Conservation (phyloP, 257 asterid genomes). For the Asclepias syriaca region DNA sequence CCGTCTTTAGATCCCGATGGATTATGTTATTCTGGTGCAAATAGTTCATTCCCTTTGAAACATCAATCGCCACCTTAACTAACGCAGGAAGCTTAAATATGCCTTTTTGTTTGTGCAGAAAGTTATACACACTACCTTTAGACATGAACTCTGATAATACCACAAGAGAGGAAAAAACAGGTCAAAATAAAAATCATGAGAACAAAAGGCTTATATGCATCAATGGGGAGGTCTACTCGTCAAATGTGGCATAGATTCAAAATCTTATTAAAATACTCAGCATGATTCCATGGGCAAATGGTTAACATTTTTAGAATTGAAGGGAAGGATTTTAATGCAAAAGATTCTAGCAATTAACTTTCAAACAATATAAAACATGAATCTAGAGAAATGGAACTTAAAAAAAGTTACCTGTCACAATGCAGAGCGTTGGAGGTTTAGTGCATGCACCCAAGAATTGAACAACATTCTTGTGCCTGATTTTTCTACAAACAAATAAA, state of each 20-base stretch:
- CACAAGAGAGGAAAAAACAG: slow-evolving; percentile 2
- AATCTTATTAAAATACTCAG: not conserved
- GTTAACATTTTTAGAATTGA: too few species aligned
- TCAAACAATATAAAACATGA: not conserved
- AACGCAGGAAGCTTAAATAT: slow-evolving; percentile 34
- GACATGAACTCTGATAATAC: slow-evolving; percentile 39
- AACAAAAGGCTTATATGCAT: not conserved
- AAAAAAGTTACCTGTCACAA: slow-evolving; percentile 35
- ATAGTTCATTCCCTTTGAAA: slow-evolving; percentile 47
- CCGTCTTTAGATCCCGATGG: slow-evolving; percentile 48
- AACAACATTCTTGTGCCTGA: slow-evolving; percentile 50
- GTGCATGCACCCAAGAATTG: slow-evolving; percentile 53
- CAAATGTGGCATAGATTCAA: not conserved
- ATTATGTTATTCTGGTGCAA: slow-evolving; percentile 47
- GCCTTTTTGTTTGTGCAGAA: slow-evolving; percentile 37
- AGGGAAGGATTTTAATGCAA: not conserved
- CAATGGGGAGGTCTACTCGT: not conserved
- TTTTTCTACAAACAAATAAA: slow-evolving; percentile 27
- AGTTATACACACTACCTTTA: slow-evolving; percentile 38
- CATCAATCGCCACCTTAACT: slow-evolving; percentile 43
- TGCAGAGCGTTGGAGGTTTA: slow-evolving; percentile 41
- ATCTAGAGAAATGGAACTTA: not conserved
- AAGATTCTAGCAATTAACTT: not conserved
- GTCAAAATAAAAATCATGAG: not conserved
- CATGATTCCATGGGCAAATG: not conserved